Percentiles rank a stretch among this genome's conserved stretches.
phyloP scores from a whole-genome alignment of 1,284 basidiomycete species.

The Porodaedalea pini region DNA sequence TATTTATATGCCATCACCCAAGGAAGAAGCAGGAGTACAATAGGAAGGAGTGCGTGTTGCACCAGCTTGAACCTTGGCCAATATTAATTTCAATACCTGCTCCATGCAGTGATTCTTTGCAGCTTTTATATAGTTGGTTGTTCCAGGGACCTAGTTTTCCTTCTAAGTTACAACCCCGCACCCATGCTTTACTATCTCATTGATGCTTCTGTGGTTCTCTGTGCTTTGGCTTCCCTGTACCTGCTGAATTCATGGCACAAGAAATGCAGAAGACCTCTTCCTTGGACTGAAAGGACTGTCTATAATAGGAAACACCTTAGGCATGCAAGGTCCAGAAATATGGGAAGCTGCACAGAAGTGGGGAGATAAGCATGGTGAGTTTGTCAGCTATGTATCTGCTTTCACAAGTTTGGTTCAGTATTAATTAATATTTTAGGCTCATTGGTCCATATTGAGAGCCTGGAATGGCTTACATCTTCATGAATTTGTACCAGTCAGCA shows the following conservation, averaged over 20 bases:
- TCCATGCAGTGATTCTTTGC: too few species aligned
- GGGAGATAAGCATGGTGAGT: background rate
- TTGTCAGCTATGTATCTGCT: background rate
- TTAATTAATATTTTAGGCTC: background rate
- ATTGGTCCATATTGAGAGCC: background rate
- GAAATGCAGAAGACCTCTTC: background rate
- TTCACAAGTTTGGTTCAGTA: background rate
- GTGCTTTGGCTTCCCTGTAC: background rate
- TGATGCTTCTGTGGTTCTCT: background rate
- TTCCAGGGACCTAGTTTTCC: too few species aligned
- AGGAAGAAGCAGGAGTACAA: too few species aligned
- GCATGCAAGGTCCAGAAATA: background rate
- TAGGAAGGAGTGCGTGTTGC: too few species aligned
- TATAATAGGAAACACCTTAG: background rate
- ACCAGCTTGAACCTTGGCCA: too few species aligned
- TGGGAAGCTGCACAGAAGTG: background rate
- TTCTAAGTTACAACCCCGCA: too few species aligned
- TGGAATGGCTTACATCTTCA: background rate
- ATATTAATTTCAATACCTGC: too few species aligned
- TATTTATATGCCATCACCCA: too few species aligned
- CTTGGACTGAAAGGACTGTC: background rate
- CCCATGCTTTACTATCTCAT: background rate
- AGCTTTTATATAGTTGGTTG: too few species aligned
- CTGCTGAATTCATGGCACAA: background rate
- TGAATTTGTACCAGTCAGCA: constrained; percentile 7